phyloP scores from a whole-genome alignment of 2,329 filamentous ascomycete species.

The Beauveria caledonica region DNA sequence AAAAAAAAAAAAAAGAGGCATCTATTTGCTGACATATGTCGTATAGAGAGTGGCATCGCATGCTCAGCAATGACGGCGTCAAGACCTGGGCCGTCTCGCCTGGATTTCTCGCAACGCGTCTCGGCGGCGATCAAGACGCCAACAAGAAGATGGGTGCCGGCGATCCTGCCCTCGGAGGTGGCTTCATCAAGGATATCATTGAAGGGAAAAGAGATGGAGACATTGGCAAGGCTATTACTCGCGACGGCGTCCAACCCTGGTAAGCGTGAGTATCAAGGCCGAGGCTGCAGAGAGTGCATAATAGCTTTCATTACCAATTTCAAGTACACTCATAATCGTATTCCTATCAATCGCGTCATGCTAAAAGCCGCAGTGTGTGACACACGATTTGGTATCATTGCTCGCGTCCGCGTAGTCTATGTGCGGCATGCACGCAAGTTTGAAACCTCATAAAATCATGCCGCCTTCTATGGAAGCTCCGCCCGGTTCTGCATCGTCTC shows the following conservation, averaged over 20 bases:
- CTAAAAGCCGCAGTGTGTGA: neutral
- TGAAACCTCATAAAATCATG: neutral
- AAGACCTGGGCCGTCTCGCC: conserved; percentile 33
- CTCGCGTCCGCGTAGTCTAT: neutral
- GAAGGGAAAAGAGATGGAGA: conserved; percentile 33
- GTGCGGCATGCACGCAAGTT: neutral
- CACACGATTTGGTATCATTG: neutral
- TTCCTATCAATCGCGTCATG: neutral
- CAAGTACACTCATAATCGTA: neutral
- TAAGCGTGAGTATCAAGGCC: neutral
- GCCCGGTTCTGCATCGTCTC: conserved; percentile 3
- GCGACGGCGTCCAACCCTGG: conserved; percentile 10
- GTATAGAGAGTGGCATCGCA: conserved; percentile 28
- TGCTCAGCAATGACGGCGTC: conserved; percentile 32
- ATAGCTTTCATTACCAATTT: neutral
- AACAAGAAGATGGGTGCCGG: conserved; percentile 21
- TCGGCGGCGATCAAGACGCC: conserved; percentile 21
- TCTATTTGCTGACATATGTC: neutral
- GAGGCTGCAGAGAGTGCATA: neutral
- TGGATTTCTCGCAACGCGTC: conserved; percentile 33
- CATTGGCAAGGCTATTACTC: conserved; percentile 27
- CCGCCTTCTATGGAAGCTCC: neutral
- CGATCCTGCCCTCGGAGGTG: conserved; percentile 28
- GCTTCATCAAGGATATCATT: conserved; percentile 31
- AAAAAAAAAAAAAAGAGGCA: too few relatives aligned